Conservation (phyloP, 192 early-diverging fungal genomes). For the Rhizoclosmatium globosum region DNA sequence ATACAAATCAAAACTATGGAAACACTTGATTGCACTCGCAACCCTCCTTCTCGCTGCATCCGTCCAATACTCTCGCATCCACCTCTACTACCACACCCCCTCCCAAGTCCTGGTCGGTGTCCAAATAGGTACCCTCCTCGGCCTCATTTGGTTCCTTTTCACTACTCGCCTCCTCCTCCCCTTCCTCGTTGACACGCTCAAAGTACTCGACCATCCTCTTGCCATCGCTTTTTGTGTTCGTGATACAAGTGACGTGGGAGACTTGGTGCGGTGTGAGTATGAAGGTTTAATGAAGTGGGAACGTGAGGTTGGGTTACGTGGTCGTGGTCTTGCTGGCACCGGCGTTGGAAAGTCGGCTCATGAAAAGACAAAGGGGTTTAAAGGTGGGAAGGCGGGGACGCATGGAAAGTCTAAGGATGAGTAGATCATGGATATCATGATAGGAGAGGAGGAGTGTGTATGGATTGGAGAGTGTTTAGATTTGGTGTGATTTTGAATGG, state of each 20-base stretch:
- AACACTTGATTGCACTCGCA: slow-evolving; percentile 43
- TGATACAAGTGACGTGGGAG: slow-evolving; percentile 39
- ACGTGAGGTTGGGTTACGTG: neutral
- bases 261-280: slow-evolving; percentile 27
- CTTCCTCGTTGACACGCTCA: slow-evolving; percentile 22
- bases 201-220: slow-evolving; percentile 33
- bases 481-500: too few relatives aligned
- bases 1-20: slow-evolving; percentile 43
- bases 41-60: slow-evolving; percentile 32
- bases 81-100: slow-evolving; percentile 77
- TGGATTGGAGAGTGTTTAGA: too few relatives aligned
- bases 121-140: slow-evolving; percentile 63
- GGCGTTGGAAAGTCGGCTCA: slow-evolving; percentile 15
- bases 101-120: slow-evolving; percentile 77
- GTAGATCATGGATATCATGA: too few relatives aligned
- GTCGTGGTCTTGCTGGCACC: slow-evolving; percentile 23
- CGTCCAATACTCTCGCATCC: slow-evolving; percentile 67
- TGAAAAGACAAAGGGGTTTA: too few relatives aligned
- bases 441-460: too few relatives aligned
- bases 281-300: slow-evolving; percentile 25
- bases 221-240: slow-evolving; percentile 34
- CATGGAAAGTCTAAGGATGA: too few relatives aligned
- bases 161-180: slow-evolving; percentile 34
- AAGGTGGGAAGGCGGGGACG: too few relatives aligned
- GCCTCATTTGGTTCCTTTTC: slow-evolving; percentile 60